These are phyloP conservation scores for Pseudogymnoascus sp. DNA, from an alignment of 2,329 filamentous ascomycete species.

Conservation along the genomic window DNA sequence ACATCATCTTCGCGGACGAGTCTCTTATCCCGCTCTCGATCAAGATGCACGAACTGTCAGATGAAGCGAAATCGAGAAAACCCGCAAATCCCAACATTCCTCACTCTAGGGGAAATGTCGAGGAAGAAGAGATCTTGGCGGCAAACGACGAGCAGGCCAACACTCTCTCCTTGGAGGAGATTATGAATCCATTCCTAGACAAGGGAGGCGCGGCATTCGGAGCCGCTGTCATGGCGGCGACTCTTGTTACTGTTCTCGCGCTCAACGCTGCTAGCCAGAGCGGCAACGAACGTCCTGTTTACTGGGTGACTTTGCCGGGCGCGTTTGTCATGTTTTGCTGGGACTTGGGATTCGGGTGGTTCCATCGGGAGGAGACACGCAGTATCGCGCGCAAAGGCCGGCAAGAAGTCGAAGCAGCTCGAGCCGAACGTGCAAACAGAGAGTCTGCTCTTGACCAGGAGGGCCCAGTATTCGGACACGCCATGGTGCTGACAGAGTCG, in stretches of 20 bases:
- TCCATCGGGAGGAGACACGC: constrained; percentile 54
- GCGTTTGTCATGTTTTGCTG: constrained; percentile 62
- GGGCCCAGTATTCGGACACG: neutral
- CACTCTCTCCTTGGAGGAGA: constrained; percentile 58
- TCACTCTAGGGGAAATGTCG: constrained; percentile 47
- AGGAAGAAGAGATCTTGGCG: constrained; percentile 41
- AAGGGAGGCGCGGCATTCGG: constrained; percentile 59
- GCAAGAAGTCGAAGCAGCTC: constrained; percentile 38
- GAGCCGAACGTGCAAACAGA: constrained; percentile 32
- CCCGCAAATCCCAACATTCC: constrained; percentile 71
- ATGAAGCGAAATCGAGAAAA: constrained; percentile 45
- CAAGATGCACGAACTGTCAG: constrained; percentile 59
- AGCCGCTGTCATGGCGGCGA: constrained; percentile 57
- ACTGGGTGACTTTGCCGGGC: constrained; percentile 62
- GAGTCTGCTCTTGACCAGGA: constrained; percentile 19
- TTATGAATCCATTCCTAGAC: constrained; percentile 69
- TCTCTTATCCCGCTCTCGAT: constrained; percentile 58
- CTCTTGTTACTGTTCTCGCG: constrained; percentile 57
- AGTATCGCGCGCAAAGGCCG: constrained; percentile 52
- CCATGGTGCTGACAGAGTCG: neutral
- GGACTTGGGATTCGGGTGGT: constrained; percentile 59
- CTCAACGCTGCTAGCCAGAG: constrained; percentile 54
- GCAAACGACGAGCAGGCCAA: constrained; percentile 45
- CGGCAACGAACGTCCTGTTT: constrained; percentile 50
- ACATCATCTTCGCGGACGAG: constrained; percentile 59